phyloP scores from a whole-genome alignment of 305 asterid species.

The Fraxinus xanthoxyloides region DNA sequence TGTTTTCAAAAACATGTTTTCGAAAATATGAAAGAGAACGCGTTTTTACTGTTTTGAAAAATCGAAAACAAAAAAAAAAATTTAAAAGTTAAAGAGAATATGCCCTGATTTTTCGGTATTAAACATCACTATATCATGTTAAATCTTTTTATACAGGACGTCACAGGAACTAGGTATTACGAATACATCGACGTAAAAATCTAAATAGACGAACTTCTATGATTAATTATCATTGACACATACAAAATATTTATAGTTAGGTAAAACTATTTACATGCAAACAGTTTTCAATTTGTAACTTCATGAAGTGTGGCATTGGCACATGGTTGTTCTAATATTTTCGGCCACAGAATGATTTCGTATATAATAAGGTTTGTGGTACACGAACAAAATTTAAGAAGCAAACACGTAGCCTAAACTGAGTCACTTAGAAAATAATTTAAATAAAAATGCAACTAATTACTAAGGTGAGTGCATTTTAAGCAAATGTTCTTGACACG shows the following conservation, averaged over 20 bases:
- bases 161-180: background rate
- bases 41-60: too few relatives aligned
- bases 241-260: background rate
- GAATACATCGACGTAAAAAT: background rate
- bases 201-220: background rate
- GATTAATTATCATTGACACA: background rate
- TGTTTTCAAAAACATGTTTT: too few relatives aligned
- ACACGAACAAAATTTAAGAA: background rate
- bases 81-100: too few relatives aligned
- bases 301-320: constrained; percentile 2
- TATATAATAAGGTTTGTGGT: background rate
- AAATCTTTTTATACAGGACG: too few relatives aligned
- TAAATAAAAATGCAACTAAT: background rate
- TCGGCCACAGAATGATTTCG: background rate
- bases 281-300: background rate
- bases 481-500: background rate
- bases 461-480: background rate
- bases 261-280: background rate
- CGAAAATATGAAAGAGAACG: too few relatives aligned
- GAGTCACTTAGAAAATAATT: background rate
- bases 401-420: constrained; percentile 6
- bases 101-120: too few relatives aligned
- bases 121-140: too few relatives aligned
- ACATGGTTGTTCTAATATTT: constrained; percentile 17
- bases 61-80: too few relatives aligned